Base-by-base conservation (phyloP, 164 flowering plant genomes). In the Echeveria elegans region DNA sequence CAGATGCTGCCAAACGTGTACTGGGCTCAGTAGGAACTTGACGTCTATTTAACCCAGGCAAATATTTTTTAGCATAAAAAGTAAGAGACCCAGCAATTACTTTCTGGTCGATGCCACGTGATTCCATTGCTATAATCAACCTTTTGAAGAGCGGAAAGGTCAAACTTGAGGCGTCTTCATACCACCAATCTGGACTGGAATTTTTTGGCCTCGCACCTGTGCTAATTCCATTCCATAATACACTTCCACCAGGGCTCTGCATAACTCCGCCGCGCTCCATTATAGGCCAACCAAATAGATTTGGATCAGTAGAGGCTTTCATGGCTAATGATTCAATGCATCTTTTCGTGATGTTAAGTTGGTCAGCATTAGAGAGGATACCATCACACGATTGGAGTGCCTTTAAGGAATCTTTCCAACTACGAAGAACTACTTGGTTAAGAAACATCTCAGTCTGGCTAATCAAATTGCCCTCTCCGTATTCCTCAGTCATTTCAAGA, bases 221-320 rank as follows among this genome's bases (percentile, higher is more conserved):
- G 77, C 96, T 88, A 32, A 93, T 90, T 40, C 98, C 98, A 73
- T 93, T 93, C 98, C 98, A 88, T 68, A 93, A 65, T 19, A 90
- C 84, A 73, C 89, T 90, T 26, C 94, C 98, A 52, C 97, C 96
- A 2, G 96, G 96, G 70, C 96, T 93, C 76, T 89, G 98, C 91
- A 89, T 82, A 21, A 91, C 88, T 28, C 95, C 87, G 64, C 85
- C 85, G 37, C 77, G 87, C 69, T 88, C 98, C 80, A 77, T 67
- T 37, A 88, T 72, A 8, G 97, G 98, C 97, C 97, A 88, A 0
- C 96, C 92, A 77, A 88, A 87, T 31, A 93, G 74, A 73, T 82
- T 87, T 14, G 97, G 97, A 69, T 90, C 97, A 5, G 92, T 84
- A 18, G 82, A 85, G 8, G 94, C 97, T 72, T 81, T 88, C 69